These are phyloP conservation scores for Rhododendron vialii DNA, from an alignment of 148 eudicot genomes.

Conservation along the genomic window DNA sequence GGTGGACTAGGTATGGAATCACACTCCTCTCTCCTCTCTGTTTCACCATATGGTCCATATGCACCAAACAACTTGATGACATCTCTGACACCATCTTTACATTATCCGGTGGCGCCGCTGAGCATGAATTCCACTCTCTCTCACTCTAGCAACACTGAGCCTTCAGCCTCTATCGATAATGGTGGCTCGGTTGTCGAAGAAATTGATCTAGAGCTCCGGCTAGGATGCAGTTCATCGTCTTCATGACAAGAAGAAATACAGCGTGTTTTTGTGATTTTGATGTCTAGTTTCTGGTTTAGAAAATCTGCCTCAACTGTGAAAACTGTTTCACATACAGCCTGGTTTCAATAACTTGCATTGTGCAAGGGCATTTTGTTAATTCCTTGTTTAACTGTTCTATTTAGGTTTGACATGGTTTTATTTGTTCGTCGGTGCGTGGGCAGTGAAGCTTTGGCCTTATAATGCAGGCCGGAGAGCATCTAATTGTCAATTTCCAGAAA, in stretches of 20 bases:
- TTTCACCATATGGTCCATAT: not conserved
- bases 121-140: constrained; percentile 13
- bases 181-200: constrained; percentile 20
- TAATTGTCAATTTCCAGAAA: not conserved
- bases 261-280: not conserved
- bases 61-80: constrained; percentile 4
- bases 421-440: constrained; percentile 8
- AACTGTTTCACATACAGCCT: not conserved
- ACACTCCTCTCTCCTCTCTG: constrained; percentile 12
- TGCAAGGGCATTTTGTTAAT: not conserved
- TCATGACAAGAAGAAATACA: not conserved
- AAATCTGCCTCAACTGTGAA: not conserved
- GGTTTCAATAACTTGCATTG: not conserved
- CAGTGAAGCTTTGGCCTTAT: not conserved
- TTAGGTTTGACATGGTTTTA: constrained; percentile 6
- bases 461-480: not conserved
- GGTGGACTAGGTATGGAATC: constrained; percentile 3
- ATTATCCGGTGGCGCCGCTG: constrained; percentile 8
- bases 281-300: constrained; percentile 3
- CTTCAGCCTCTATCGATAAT: constrained; percentile 7
- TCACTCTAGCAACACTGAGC: constrained; percentile 24
- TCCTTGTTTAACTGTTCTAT: not conserved
- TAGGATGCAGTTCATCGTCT: constrained; percentile 19
- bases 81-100: not conserved
- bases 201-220: constrained; percentile 38